phyloP scores from a whole-genome alignment of 257 asterid species.

The Solanum bulbocastanum region DNA sequence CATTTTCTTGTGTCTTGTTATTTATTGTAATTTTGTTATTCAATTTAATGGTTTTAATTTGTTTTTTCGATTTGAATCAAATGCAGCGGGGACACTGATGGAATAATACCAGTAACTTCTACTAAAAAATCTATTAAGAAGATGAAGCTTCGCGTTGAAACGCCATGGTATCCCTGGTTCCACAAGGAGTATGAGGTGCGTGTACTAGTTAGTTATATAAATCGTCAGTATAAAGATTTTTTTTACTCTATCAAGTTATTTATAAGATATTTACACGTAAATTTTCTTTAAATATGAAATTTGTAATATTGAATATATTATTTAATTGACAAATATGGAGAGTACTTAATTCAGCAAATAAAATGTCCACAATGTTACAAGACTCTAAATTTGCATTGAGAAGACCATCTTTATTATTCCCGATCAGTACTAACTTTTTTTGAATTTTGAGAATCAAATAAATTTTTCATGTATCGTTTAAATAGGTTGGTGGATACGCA shows the following conservation, averaged over 20 bases:
- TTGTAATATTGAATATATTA: background rate
- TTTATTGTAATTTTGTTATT: background rate
- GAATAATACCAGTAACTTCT: slow-evolving; percentile 27
- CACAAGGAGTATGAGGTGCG: background rate
- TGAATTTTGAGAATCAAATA: too few species aligned
- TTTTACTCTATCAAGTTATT: background rate
- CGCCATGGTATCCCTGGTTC: slow-evolving; percentile 31
- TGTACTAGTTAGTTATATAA: background rate
- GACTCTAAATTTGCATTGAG: background rate
- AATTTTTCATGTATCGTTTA: too few species aligned
- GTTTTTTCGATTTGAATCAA: background rate
- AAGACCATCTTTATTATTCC: too few species aligned
- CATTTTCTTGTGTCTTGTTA: background rate
- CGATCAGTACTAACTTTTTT: too few species aligned
- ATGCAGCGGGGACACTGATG: slow-evolving; percentile 37
- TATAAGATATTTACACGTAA: background rate
- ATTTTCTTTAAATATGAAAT: background rate
- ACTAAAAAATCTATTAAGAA: slow-evolving; percentile 22
- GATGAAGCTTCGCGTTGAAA: slow-evolving; percentile 9
- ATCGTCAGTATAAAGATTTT: background rate
- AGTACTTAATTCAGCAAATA: too few species aligned
- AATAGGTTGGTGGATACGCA: slow-evolving; percentile 69
- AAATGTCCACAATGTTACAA: too few species aligned
- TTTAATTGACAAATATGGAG: background rate
- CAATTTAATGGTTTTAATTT: background rate